Base-by-base conservation (phyloP, 2,329 filamentous ascomycete species). In the Phaeoacremonium minimum region DNA sequence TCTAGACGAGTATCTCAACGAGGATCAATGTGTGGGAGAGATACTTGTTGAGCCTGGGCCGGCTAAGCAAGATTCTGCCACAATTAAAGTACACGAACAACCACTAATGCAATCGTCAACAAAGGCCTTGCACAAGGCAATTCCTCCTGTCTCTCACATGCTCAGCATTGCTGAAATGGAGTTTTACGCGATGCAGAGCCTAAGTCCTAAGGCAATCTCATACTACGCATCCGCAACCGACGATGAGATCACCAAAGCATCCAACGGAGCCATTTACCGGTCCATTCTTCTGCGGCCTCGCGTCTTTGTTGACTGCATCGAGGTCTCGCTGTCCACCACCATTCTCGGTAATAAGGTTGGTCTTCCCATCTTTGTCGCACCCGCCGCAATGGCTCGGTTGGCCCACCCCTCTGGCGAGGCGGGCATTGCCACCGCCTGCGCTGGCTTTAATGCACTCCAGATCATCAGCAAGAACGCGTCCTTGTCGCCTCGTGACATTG, bases 211-310 rank as follows among this genome's bases (percentile, higher is more conserved):
- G 65, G 88, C 85, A 28, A 95, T 87, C 87, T 87, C 87, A 32
- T 97, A 97, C 68, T 97, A 97, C 69, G 95, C 79, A 65, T 95
- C 89, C 1, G 89, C 88, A 8, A 71, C 76, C 41, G 91, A 97
- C 60, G 90, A 97, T 60, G 70, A 89, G 18, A 60, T 77, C 48
- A 85, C 85, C 49, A 96, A 97, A 60, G 63, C 60, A 19, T 76
- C 85, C 63, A 97, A 97, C 70, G 87, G 82, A 56, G 61, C 71
- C 22, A 85, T 86, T 20, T 97, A 94, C 58, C 77, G 77, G 30
- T 76, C 82, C 46, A 94, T 97, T 47, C 71, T 96, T 6, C 75
- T 97, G 14, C 83, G 91, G 8, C 90, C 91, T 14, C 76, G 91
- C 31, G 78, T 97, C 36, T 95, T 97, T 60, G 69, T 93, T 49